Conservation (phyloP, 306 rosid genomes). For the Inga oerstediana region DNA sequence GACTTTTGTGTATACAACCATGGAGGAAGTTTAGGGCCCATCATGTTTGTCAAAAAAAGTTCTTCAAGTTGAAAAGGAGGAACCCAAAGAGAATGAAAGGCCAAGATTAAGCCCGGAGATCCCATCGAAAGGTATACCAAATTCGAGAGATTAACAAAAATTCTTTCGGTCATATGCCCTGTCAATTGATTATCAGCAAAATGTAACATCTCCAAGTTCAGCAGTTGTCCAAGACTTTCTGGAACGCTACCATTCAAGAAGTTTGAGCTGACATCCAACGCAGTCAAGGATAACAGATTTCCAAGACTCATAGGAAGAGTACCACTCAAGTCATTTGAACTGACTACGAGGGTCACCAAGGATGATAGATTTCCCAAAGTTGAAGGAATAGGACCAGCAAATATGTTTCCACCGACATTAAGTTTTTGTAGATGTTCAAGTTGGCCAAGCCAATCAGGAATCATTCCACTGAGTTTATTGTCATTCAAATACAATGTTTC, state of each 20-base stretch:
- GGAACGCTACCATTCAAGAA: constrained; percentile 12
- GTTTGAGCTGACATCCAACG: neutral
- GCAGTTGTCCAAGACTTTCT: constrained; percentile 24
- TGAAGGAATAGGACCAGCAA: too few species aligned
- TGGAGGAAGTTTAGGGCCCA: constrained; percentile 29
- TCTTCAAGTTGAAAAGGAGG: constrained; percentile 10
- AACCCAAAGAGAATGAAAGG: neutral
- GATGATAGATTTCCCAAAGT: too few species aligned
- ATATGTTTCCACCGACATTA: too few species aligned
- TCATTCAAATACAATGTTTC: neutral
- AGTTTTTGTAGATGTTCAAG: too few species aligned
- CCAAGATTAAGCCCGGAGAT: neutral
- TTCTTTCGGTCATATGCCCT: constrained; percentile 9
- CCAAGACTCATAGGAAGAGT: too few species aligned
- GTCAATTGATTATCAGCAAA: neutral
- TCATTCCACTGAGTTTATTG: neutral
- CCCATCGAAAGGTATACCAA: neutral
- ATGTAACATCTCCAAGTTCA: neutral
- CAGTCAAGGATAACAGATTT: neutral
- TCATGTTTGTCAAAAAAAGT: too few species aligned
- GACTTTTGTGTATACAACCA: constrained; percentile 36
- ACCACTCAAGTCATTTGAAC: too few species aligned
- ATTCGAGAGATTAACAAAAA: constrained; percentile 11
- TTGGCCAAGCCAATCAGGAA: too few species aligned
- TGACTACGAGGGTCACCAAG: too few species aligned